These are phyloP conservation scores for Podospora conica DNA, from an alignment of 495 filamentous ascomycete genomes.

Conservation along the genomic window DNA sequence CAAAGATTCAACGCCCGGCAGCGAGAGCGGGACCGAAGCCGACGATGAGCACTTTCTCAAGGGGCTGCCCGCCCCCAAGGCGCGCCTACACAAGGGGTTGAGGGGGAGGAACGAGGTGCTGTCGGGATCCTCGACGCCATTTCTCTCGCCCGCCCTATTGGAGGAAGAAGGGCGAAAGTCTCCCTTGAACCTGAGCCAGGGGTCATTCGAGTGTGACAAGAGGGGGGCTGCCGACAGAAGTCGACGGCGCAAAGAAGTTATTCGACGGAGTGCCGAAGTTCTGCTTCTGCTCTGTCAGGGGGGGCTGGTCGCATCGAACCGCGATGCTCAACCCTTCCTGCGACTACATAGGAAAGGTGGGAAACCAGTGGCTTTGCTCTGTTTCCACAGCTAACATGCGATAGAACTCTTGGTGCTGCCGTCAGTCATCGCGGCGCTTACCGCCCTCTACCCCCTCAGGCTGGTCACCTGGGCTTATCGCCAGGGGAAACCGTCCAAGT, in stretches of 20 bases:
- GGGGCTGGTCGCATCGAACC: conserved; percentile 26
- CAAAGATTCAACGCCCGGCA: conserved; percentile 52
- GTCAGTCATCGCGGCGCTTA: conserved; percentile 21
- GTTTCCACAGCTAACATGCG: conserved; percentile 5
- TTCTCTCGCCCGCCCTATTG: conserved; percentile 53
- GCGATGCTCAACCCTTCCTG: conserved; percentile 30
- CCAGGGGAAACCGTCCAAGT: conserved; percentile 29
- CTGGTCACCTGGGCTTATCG: conserved; percentile 38
- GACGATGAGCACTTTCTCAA: conserved; percentile 82
- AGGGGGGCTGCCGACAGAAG: conserved; percentile 28
- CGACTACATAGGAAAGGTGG: conserved; percentile 32
- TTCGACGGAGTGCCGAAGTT: conserved; percentile 40
- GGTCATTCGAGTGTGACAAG: conserved; percentile 21
- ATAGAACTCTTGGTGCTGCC: conserved; percentile 29
- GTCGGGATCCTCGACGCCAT: conserved; percentile 49
- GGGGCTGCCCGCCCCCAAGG: conserved; percentile 69
- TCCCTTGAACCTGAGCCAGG: conserved; percentile 17
- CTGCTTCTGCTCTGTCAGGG: conserved; percentile 41
- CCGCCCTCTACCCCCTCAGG: conserved; percentile 43
- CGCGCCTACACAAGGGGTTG: conserved; percentile 68
- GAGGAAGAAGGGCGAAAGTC: conserved; percentile 45
- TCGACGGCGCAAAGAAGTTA: conserved; percentile 39
- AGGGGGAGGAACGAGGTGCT: conserved; percentile 44
- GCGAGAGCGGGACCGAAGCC: conserved; percentile 86
- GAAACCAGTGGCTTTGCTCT: not conserved